Evolutionary conservation across 1,284 basidiomycete genomes (phyloP), one percentile per base, ranked within the genome.

Genomic region (Sanghuangporus baumii): DNA sequence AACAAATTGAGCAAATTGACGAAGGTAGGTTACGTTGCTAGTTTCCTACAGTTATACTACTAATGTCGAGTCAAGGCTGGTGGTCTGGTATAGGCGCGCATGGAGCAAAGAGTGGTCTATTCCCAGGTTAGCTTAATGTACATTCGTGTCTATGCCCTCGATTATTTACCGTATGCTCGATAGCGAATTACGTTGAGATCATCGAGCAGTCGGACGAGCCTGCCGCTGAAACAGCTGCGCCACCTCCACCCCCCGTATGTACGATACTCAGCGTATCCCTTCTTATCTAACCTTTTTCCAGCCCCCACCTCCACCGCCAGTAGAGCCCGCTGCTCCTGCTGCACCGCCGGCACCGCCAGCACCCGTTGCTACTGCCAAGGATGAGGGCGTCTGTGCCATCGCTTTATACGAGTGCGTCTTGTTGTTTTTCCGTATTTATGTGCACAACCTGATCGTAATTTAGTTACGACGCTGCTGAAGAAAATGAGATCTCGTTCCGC

Each of bases 381-480:
- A 87, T 36, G 77, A 82, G 68, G 87, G 87, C 5, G 72, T 81
- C 40, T 78, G 78, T n/a, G 90, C 90, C 2, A 73, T 89, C 55
- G 93, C 90, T 0, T 66, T 89, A 14, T 94, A 93, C 71, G 90
- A 89, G 89, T 93, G 72, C 69, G 89, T 61, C 12, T 41, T 20
- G 51, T 56, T 58, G 43, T 26, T 14, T 14, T 54, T 31, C 2
- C 23, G n/a, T 23, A 36, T 57, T 46, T 38, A 14, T 31, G 18
- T 14, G 18, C 46, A 55, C 52, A 61, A 43, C 16, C 52, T 58
- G 40, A 26, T 40, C 59, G 20, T 59, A 12, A 8, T 60, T 2
- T 66, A 93, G 89, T 67, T 95, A 96, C 69, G 89, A 91, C 12
- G 91, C 92, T 0, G 85, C 84, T 0, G 94, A 96, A 71, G 93